phyloP scores from a whole-genome alignment of 192 early-diverging fungal species.

The Podila minutissima region DNA sequence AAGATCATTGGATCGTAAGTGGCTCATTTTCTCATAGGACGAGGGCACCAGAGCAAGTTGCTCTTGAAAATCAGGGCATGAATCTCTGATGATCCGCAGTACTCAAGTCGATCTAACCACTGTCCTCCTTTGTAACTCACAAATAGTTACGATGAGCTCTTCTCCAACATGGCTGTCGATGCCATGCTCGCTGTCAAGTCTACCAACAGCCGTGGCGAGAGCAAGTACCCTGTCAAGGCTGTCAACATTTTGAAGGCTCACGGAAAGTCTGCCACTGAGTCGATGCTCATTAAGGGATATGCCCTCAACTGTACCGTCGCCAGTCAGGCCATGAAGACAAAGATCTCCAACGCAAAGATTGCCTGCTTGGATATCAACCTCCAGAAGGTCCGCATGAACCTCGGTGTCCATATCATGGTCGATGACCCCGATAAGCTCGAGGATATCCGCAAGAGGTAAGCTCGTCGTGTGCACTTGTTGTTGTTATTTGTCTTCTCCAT shows the following conservation, averaged over 20 bases:
- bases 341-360: constrained; percentile 90
- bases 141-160: constrained; percentile 92
- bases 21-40: neutral
- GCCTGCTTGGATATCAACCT: constrained; percentile 99
- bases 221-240: constrained; percentile 95
- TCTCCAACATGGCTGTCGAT: constrained; percentile 95
- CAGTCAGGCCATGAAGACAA: constrained; percentile 94
- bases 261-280: constrained; percentile 91
- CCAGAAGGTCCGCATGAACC: constrained; percentile 96
- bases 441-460: constrained; percentile 87
- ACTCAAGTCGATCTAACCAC: too few species aligned
- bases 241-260: constrained; percentile 98
- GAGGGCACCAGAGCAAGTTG: neutral
- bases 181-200: constrained; percentile 94
- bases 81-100: neutral
- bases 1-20: constrained; percentile 97
- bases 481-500: neutral
- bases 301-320: constrained; percentile 98
- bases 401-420: constrained; percentile 98
- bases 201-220: constrained; percentile 82
- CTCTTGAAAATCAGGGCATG: neutral
- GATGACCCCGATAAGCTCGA: constrained; percentile 99
- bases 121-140: too few species aligned
- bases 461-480: neutral
- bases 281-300: constrained; percentile 90